Percentiles rank a stretch among this genome's conserved stretches.
Conservation (phyloP, 2,329 filamentous ascomycete species). For the Amauroascus niger region DNA sequence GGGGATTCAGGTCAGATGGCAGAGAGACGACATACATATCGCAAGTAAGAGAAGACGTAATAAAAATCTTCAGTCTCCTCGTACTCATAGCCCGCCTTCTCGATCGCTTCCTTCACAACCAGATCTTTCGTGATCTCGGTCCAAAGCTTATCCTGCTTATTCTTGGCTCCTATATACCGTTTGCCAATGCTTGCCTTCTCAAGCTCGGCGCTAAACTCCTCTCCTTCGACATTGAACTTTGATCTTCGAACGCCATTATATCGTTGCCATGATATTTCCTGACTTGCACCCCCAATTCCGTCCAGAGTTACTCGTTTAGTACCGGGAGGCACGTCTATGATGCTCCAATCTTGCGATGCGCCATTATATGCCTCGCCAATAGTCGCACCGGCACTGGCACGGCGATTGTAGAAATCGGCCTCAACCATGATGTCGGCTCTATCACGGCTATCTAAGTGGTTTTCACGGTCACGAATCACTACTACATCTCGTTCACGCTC, state of each 20-base stretch:
- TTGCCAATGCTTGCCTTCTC: conserved; percentile 36
- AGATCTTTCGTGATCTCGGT: conserved; percentile 95
- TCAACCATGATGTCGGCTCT: conserved; percentile 43
- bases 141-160: conserved; percentile 60
- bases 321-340: conserved; percentile 75
- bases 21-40: conserved; percentile 57
- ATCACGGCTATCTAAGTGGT: conserved; percentile 24
- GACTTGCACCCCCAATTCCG: conserved; percentile 61
- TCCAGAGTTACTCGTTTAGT: conserved; percentile 77
- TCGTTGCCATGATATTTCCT: conserved; percentile 68
- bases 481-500: conserved; percentile 24
- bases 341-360: conserved; percentile 65
- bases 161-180: conserved; percentile 33
- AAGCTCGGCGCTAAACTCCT: conserved; percentile 43
- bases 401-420: conserved; percentile 55
- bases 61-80: conserved; percentile 85
- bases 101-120: conserved; percentile 76
- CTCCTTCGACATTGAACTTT: conserved; percentile 62
- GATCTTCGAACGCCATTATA: conserved; percentile 69
- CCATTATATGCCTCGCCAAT: conserved; percentile 66
- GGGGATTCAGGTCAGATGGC: not conserved
- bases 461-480: conserved; percentile 17
- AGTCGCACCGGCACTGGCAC: conserved; percentile 57
- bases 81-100: conserved; percentile 73
- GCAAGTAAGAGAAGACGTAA: conserved; percentile 84